Evolutionary conservation across 768 basidiomycete genomes (phyloP).

Genomic region (Suillus placidus): DNA sequence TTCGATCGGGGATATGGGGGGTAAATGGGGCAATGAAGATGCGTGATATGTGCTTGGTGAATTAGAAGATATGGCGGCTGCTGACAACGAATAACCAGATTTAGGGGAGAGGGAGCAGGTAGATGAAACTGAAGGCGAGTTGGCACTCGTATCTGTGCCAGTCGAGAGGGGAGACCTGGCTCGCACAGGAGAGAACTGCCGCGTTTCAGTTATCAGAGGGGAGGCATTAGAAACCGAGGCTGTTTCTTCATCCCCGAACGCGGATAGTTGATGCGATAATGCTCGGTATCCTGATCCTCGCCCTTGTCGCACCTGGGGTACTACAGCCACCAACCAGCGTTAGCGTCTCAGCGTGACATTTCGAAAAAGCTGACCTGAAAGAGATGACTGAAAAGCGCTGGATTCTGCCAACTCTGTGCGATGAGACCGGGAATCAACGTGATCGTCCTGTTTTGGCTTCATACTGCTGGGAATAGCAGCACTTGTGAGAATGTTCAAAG

Average conservation of each 20-base stretch:
- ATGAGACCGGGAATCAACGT: conserved; percentile 19
- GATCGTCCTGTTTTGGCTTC: conserved; percentile 17
- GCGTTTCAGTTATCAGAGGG: conserved; percentile 11
- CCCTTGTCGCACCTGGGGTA: conserved; percentile 19
- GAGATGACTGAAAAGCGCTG: conserved; percentile 18
- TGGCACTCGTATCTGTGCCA: conserved; percentile 2
- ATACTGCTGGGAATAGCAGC: conserved; percentile 11
- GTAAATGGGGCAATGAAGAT: conserved; percentile 33
- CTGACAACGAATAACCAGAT: conserved; percentile 32
- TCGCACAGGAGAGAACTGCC: conserved; percentile 23
- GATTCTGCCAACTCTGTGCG: conserved; percentile 18
- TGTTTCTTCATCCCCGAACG: conserved; percentile 26
- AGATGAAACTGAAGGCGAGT: conserved; percentile 15
- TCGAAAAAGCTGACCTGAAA: conserved; percentile 25
- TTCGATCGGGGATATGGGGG: conserved; percentile 24
- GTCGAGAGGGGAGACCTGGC: conserved; percentile 15
- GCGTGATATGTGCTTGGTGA: conserved; percentile 44
- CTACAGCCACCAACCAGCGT: conserved; percentile 17
- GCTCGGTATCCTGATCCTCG: conserved; percentile 8
- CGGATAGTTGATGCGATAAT: conserved; percentile 17
- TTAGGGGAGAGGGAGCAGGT: conserved; percentile 30
- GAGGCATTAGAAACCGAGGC: conserved; percentile 23
- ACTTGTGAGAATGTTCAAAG: conserved; percentile 32
- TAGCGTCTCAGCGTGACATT: conserved; percentile 5
- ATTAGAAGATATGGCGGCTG: conserved; percentile 43